Percentiles rank a stretch among this genome's conserved stretches.
Conservation (phyloP, 179 eudicot species). For the Heliamphora pulchella region DNA sequence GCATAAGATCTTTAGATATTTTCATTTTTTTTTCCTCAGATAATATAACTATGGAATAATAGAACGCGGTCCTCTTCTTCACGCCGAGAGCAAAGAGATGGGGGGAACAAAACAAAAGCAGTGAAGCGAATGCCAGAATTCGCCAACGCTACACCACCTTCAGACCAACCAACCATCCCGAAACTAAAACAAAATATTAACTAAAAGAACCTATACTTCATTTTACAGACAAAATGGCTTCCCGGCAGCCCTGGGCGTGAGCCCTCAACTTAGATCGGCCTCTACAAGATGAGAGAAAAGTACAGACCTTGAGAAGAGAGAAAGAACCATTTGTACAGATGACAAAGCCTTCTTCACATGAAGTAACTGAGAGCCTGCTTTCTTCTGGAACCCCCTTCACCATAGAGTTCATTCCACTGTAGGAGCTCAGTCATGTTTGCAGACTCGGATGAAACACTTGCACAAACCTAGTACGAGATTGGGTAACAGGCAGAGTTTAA, state of each 20-base stretch:
- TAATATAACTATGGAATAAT: constrained; percentile 14
- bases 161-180: constrained; percentile 29
- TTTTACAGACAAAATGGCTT: constrained; percentile 29
- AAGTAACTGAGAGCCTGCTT: constrained; percentile 79
- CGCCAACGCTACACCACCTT: constrained; percentile 25
- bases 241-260: constrained; percentile 4
- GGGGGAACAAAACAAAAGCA: constrained; percentile 25
- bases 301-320: neutral
- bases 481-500: neutral
- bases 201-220: constrained; percentile 22
- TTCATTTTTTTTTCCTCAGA: neutral
- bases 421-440: constrained; percentile 76
- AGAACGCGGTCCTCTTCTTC: constrained; percentile 14
- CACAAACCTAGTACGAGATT: constrained; percentile 22
- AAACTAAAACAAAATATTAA: constrained; percentile 9
- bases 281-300: neutral
- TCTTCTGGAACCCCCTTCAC: constrained; percentile 82
- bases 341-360: constrained; percentile 50
- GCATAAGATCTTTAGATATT: neutral
- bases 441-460: constrained; percentile 83
- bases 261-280: constrained; percentile 8
- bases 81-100: constrained; percentile 18
- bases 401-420: constrained; percentile 87
- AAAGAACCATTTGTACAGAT: constrained; percentile 27
- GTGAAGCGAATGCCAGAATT: constrained; percentile 4